Evolutionary conservation across 2,329 filamentous ascomycete genomes (phyloP), one percentile per base, ranked within the genome.

Genomic region (Sporothrix humicola): DNA sequence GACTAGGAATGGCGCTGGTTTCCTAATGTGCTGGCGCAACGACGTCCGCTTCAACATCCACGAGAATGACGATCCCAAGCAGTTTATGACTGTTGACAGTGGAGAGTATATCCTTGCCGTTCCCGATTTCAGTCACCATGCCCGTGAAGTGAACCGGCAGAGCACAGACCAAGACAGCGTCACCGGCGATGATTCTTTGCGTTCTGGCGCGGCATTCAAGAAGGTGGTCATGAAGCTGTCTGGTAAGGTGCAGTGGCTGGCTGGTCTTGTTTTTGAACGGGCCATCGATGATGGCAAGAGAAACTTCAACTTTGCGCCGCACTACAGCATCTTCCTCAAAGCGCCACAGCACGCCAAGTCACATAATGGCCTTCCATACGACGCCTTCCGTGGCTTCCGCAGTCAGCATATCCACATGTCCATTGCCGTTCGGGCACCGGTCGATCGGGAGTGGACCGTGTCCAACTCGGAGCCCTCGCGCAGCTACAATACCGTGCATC

Each of bases 191-290:
- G 91, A 90, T 74, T 90, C 87, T 77, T 86, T 88, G 78, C 93
- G 90, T 77, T 89, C 92, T 50, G 90, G 92, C 1, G 92, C 94
- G n/a, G 87, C 91, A 0, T 99, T 99, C 86, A 97, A 97, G 82
- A 99, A 99, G 82, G 96, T 98, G 3, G 90, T 97, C 70, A 98
- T 99, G 95, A 99, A 99, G 82, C 87, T 99, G 13, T 98, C 96
- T 3, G 96, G 96, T 15, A 97, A 96, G 79, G 96, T 99, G 0
- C 92, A 94, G 81, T 98, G 94, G 93, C 88, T 95, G 79, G 91
- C 93, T 15, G 97, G 96, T 0, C 85, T 99, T 54, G 93, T 97
- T 69, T 99, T 99, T 79, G 96, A 99, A 82, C 90, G 92, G 63
- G 93, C 95, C 76, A 86, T 95, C 44, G 88, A 90, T 61, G 84